Base-by-base conservation (phyloP, 202 grass and related monocot genomes). In the Sporobolus alterniflorus region DNA sequence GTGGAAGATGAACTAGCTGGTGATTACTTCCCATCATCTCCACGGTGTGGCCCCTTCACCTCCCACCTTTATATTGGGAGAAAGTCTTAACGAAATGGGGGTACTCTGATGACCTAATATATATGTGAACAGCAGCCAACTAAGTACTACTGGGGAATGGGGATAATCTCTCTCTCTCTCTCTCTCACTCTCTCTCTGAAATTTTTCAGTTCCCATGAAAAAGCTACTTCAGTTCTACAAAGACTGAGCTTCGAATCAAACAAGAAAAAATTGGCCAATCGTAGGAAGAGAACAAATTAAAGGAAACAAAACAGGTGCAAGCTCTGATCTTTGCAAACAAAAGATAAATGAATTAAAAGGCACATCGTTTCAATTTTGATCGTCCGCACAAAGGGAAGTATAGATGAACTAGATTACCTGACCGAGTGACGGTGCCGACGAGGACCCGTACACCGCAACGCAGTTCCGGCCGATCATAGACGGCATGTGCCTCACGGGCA, bases 391-490 rank as follows among this genome's bases (percentile, higher is more conserved):
- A 67, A 6, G 30, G 34, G 12, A 52, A 52, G 36, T 46, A 11
- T 41, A 16, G 55, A n/a, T n/a, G 30, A 61, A n/a, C 21, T 9
- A 2, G 60, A 78, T 82, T 89, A 99, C 93, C 93, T 96, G 97
- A 16, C 91, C 75, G 34, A 99, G 91, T 29, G 96, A 99, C 32
- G 96, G 88, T 67, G 91, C 81, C 20, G 96, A 94, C 26, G 97
- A 99, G 85, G 93, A 96, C 43, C 93, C 93, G 21, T 86, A 99
- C 20, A 71, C 75, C 20, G 74, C 73, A 3, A 89, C 75, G 77
- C 66, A n/a, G 68, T 55, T 91, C 82, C 93, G 88, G 67, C 86
- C 89, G 34, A 99, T 96, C 97, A 99, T 99, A 42, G 97, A 82
- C 51, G 87, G 87, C 80, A 92, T 89, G 78, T 96, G 89, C 82